These are phyloP conservation scores for Sclerospora graminicola DNA, from an alignment of 352 stramenopile genomes.

Conservation along the genomic window DNA sequence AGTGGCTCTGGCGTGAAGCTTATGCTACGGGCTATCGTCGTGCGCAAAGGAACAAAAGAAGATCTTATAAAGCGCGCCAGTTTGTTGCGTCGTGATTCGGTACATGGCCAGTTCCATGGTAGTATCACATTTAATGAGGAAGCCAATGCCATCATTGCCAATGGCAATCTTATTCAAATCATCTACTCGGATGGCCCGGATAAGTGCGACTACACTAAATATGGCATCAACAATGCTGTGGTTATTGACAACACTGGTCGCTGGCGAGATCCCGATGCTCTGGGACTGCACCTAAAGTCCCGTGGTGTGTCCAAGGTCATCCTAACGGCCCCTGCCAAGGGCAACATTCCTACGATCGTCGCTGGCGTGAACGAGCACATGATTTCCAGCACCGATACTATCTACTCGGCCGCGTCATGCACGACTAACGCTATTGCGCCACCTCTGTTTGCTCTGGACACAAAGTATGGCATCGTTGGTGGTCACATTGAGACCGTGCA, in stretches of 20 bases:
- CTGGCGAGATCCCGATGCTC: constrained; percentile 56
- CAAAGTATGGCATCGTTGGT: constrained; percentile 74
- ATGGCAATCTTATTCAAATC: constrained; percentile 83
- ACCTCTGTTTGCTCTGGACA: constrained; percentile 57
- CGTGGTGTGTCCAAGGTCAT: constrained; percentile 75
- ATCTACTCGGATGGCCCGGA: constrained; percentile 77
- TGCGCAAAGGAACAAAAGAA: constrained; percentile 75
- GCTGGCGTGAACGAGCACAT: constrained; percentile 69
- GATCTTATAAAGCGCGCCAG: constrained; percentile 77
- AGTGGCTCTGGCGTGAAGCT: constrained; percentile 77
- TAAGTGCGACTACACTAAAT: constrained; percentile 83
- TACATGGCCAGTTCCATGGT: constrained; percentile 75
- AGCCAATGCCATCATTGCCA: constrained; percentile 79
- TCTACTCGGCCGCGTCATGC: constrained; percentile 76
- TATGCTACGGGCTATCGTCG: constrained; percentile 83
- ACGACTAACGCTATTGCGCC: constrained; percentile 83
- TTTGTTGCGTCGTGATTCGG: constrained; percentile 78
- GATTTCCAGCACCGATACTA: constrained; percentile 42
- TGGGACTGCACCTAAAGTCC: constrained; percentile 67
- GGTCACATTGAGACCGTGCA: constrained; percentile 86
- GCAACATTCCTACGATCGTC: constrained; percentile 64
- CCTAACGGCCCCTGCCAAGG: constrained; percentile 67
- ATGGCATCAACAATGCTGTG: constrained; percentile 79
- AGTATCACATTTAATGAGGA: constrained; percentile 81
- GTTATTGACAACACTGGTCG: constrained; percentile 87